Conservation (phyloP, 1,284 basidiomycete species). For the Rhodotorula sp. region DNA sequence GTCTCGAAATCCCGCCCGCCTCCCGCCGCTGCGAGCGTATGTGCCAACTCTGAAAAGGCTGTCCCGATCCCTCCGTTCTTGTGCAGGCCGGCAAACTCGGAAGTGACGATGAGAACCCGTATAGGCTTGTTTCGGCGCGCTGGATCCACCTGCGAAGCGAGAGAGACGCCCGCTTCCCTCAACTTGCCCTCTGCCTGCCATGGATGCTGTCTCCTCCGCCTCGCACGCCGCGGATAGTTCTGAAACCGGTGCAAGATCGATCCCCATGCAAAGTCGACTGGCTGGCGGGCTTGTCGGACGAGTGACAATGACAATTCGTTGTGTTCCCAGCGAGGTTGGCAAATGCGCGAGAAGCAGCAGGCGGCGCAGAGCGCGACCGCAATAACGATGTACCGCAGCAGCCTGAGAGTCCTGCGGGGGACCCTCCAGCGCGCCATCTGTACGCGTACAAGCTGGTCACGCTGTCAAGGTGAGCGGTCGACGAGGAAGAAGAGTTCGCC, state of each 20-base stretch:
- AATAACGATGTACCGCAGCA: conserved; percentile 13
- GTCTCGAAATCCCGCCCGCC: conserved; percentile 11
- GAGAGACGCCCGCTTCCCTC: neutral
- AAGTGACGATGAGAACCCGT: conserved; percentile 35
- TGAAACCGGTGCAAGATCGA: conserved; percentile 36
- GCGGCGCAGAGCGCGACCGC: conserved; percentile 6
- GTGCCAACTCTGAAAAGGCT: conserved; percentile 34
- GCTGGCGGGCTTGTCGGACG: neutral
- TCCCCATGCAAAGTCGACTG: conserved; percentile 37
- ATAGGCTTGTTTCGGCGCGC: neutral
- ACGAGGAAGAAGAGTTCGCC: neutral
- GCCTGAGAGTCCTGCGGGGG: conserved; percentile 18
- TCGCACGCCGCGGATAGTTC: conserved; percentile 29
- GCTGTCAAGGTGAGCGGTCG: neutral
- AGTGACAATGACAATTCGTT: neutral
- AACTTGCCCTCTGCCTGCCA: neutral
- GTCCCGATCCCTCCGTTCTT: conserved; percentile 41
- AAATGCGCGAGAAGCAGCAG: conserved; percentile 14
- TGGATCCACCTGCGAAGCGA: neutral
- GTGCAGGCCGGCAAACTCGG: conserved; percentile 37
- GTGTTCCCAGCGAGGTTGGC: neutral
- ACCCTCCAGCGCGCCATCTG: conserved; percentile 15
- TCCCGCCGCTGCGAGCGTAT: conserved; percentile 14
- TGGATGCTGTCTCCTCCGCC: neutral
- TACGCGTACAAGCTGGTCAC: too few relatives aligned